These are phyloP conservation scores for Nicotiana sylvestris DNA, from an alignment of 257 asterid species.

Conservation along the genomic window DNA sequence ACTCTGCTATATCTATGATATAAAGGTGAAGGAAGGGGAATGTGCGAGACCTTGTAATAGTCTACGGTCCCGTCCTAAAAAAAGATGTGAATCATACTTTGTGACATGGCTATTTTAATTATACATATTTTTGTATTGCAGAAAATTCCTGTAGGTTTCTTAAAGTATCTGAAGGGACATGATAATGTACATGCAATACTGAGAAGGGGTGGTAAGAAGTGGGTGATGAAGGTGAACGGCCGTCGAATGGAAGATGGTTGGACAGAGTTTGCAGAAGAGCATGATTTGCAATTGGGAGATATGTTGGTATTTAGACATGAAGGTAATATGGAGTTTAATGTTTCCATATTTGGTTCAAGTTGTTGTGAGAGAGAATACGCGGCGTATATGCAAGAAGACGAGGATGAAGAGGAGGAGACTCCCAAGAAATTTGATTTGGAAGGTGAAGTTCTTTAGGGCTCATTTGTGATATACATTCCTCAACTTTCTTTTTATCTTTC, in stretches of 20 bases:
- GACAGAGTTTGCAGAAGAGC: slow-evolving; percentile 11
- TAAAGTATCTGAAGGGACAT: slow-evolving; percentile 3
- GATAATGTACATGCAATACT: background rate
- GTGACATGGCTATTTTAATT: background rate
- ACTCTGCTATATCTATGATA: background rate
- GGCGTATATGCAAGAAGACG: background rate
- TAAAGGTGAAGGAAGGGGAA: background rate
- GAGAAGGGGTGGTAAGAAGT: slow-evolving; percentile 8
- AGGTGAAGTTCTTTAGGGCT: background rate
- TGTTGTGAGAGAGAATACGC: background rate
- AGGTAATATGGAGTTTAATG: slow-evolving; percentile 21
- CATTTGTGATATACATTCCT: background rate
- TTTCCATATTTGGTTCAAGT: slow-evolving; percentile 1
- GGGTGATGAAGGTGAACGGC: slow-evolving; percentile 14
- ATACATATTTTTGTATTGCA: background rate
- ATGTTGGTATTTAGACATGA: slow-evolving; percentile 17
- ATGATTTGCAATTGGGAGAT: slow-evolving; percentile 18
- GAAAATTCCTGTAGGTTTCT: slow-evolving; percentile 13
- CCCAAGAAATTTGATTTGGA: background rate
- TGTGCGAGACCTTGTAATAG: background rate
- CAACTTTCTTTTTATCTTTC: background rate
- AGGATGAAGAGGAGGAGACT: background rate
- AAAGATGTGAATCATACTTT: background rate
- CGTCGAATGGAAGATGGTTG: slow-evolving; percentile 9
- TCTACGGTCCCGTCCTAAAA: too few relatives aligned